Evolutionary conservation across 225 moss, liverwort and hornwort genomes (phyloP).

Genomic region (Asterella californica): DNA sequence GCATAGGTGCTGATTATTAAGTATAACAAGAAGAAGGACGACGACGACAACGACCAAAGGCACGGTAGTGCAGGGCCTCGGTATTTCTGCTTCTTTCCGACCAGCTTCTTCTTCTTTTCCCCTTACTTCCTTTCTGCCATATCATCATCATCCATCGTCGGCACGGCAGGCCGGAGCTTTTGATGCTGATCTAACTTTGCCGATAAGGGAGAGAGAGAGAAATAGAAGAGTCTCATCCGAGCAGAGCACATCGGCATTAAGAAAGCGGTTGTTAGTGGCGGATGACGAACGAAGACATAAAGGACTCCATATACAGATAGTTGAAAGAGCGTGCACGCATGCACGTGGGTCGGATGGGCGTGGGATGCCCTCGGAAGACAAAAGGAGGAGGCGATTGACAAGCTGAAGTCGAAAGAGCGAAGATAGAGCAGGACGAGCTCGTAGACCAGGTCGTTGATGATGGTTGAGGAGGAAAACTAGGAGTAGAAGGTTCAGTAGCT

Average conservation of each 20-base stretch:
- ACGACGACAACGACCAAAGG: not conserved
- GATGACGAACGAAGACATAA: not conserved
- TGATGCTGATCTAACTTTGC: too few relatives aligned
- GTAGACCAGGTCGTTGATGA: not conserved
- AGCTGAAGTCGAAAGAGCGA: not conserved
- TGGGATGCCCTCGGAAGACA: not conserved
- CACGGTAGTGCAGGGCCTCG: not conserved
- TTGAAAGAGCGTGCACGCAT: not conserved
- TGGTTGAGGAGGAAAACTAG: not conserved
- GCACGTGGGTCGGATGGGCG: not conserved
- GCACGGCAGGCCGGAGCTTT: not conserved
- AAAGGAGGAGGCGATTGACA: not conserved
- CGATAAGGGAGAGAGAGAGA: not conserved
- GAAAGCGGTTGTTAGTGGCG: not conserved
- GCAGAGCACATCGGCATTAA: not conserved
- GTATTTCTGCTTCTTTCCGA: not conserved
- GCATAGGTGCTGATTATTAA: not conserved
- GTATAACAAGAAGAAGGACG: not conserved
- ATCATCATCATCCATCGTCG: not conserved
- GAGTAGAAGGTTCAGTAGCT: not conserved
- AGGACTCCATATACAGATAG: not conserved
- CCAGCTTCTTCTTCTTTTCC: not conserved
- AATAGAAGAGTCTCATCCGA: not conserved
- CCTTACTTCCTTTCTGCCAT: too few relatives aligned
- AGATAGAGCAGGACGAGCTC: not conserved